These are phyloP conservation scores for Sporothrix brasiliensis DNA, from an alignment of 2,329 filamentous ascomycete genomes.

Conservation along the genomic window DNA sequence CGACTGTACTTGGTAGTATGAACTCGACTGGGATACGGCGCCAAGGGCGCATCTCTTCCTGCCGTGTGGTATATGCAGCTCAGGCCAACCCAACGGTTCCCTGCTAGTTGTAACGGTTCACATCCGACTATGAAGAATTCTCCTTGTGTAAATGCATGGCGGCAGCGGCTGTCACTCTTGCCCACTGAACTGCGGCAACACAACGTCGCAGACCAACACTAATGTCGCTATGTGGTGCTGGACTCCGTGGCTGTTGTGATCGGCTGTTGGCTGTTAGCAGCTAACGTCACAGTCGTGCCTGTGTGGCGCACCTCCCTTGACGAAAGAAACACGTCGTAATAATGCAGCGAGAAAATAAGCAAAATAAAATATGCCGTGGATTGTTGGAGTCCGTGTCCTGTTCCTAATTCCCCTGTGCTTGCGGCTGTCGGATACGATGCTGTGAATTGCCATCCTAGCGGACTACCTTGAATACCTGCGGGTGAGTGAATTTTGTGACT, in stretches of 20 bases:
- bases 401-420: too few species aligned
- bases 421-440: too few species aligned
- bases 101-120: not conserved
- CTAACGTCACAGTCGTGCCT: conserved; percentile 21
- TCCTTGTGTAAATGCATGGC: not conserved
- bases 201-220: not conserved
- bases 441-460: too few species aligned
- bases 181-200: not conserved
- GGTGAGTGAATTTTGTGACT: conserved; percentile 1
- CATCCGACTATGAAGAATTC: not conserved
- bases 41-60: not conserved
- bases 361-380: not conserved
- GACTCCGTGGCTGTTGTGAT: not conserved
- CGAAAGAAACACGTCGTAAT: not conserved
- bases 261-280: not conserved
- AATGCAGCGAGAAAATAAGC: too few species aligned
- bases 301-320: conserved; percentile 18
- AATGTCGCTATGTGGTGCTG: not conserved
- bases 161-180: conserved; percentile 6
- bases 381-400: too few species aligned
- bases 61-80: not conserved
- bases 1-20: too few species aligned
- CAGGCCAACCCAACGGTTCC: conserved; percentile 2
- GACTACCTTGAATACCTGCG: not conserved
- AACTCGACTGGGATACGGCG: not conserved